phyloP scores from a whole-genome alignment of 202 grass and related monocot genomes.

The Elaeis oleifera region DNA sequence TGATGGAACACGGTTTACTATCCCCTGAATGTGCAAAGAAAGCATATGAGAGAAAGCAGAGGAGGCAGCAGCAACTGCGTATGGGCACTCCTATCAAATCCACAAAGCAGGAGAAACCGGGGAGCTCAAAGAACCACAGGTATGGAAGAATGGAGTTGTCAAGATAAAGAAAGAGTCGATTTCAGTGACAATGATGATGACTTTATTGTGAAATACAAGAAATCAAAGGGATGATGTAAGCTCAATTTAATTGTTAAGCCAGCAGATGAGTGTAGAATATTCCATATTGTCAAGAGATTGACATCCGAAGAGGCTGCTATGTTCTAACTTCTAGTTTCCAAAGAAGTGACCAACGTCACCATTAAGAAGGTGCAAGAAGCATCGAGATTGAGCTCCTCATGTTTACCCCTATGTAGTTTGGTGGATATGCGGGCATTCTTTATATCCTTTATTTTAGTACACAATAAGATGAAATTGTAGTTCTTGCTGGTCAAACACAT shows the following conservation, averaged over 20 bases:
- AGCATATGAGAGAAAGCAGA: slow-evolving; percentile 74
- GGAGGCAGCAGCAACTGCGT: slow-evolving; percentile 48
- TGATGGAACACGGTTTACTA: slow-evolving; percentile 83
- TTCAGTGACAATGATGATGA: slow-evolving; percentile 51
- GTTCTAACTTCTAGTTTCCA: too few species aligned
- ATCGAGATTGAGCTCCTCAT: too few species aligned
- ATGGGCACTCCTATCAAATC: slow-evolving; percentile 43
- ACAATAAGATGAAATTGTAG: too few species aligned
- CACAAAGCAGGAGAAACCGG: slow-evolving; percentile 39
- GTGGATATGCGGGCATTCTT: too few species aligned
- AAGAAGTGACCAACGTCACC: too few species aligned
- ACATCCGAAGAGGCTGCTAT: too few species aligned
- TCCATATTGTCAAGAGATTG: too few species aligned
- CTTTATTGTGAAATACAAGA: slow-evolving; percentile 68
- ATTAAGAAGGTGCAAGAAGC: too few species aligned
- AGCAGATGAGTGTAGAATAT: too few species aligned
- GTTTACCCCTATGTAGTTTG: too few species aligned
- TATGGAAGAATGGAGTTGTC: slow-evolving; percentile 26
- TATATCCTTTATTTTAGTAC: too few species aligned
- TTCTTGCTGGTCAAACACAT: too few species aligned
- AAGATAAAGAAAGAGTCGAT: slow-evolving; percentile 69
- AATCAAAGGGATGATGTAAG: slow-evolving; percentile 24
- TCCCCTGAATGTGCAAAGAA: slow-evolving; percentile 70
- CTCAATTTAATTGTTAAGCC: slow-evolving; percentile 7
- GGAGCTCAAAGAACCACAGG: slow-evolving; percentile 48